Evolutionary conservation across 805 yeast genomes (phyloP).

Genomic region (Wickerhamiella azymoides): DNA sequence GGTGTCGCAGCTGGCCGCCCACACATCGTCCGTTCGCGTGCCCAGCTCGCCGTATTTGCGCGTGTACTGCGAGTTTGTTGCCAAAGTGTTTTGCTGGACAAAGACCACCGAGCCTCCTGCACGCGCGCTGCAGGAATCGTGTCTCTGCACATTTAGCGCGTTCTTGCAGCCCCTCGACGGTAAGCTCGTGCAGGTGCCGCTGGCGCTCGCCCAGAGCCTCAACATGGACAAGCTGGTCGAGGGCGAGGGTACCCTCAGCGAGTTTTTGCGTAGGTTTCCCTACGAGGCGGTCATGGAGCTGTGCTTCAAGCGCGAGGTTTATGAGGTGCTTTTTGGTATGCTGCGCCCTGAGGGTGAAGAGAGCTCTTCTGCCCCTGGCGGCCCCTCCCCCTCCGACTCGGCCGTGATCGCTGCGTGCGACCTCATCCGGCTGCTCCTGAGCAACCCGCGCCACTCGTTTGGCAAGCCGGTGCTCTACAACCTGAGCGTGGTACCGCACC

Average conservation of each 20-base stretch:
- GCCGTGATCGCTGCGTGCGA: conserved; percentile 26
- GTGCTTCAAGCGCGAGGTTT: conserved; percentile 46
- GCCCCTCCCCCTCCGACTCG: conserved; percentile 7
- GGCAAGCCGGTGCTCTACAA: conserved; percentile 60
- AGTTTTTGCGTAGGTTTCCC: conserved; percentile 52
- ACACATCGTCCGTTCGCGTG: background rate
- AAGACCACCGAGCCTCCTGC: conserved; percentile 25
- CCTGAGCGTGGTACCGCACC: conserved; percentile 55
- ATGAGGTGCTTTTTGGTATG: conserved; percentile 41
- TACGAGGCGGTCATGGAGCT: conserved; percentile 50
- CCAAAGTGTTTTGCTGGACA: conserved; percentile 46
- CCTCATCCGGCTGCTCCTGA: conserved; percentile 30
- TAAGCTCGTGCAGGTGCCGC: conserved; percentile 5
- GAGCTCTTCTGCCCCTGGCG: too few relatives aligned
- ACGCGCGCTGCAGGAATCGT: conserved; percentile 38
- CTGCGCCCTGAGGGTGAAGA: conserved; percentile 23
- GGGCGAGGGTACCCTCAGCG: conserved; percentile 30
- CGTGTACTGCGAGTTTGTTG: conserved; percentile 51
- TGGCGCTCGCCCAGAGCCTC: conserved; percentile 19
- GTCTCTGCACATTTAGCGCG: conserved; percentile 38
- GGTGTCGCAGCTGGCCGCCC: conserved; percentile 29
- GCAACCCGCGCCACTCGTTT: conserved; percentile 25
- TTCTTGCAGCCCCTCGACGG: conserved; percentile 32
- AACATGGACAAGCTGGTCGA: conserved; percentile 37
- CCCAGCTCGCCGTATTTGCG: conserved; percentile 3